phyloP scores from a whole-genome alignment of 1,139 yeast species.

The Pichia sp. region DNA sequence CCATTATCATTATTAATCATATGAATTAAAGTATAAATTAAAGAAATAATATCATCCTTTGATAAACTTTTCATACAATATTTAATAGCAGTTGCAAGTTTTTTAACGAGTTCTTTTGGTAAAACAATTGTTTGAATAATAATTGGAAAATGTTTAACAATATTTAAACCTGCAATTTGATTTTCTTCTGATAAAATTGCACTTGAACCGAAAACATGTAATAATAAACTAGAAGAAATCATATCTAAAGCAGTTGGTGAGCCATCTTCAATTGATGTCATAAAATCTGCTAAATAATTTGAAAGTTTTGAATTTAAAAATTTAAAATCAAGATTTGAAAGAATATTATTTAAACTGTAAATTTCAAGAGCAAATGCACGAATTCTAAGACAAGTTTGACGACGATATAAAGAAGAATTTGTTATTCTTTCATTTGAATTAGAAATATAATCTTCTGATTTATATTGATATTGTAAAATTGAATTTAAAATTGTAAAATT shows the following conservation, averaged over 20 bases:
- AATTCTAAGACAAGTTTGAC: conserved; percentile 35
- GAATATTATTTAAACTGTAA: conserved; percentile 34
- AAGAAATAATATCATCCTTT: conserved; percentile 81
- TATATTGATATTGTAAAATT: conserved; percentile 24
- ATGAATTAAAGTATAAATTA: conserved; percentile 78
- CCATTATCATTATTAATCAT: conserved; percentile 51
- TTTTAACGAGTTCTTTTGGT: conserved; percentile 19
- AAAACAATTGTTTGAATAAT: conserved; percentile 25
- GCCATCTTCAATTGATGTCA: conserved; percentile 21
- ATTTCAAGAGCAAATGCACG: conserved; percentile 40
- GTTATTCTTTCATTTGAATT: conserved; percentile 22
- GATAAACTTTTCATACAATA: conserved; percentile 42
- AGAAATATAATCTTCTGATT: conserved; percentile 19
- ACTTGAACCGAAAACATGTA: conserved; percentile 42
- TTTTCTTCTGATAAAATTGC: conserved; percentile 45
- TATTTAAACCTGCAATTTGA: conserved; percentile 39
- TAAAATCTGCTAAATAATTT: conserved; percentile 22
- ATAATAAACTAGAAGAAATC: conserved; percentile 35
- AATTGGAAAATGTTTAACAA: conserved; percentile 45
- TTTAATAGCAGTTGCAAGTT: conserved; percentile 22
- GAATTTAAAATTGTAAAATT: conserved; percentile 23
- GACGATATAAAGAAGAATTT: conserved; percentile 23
- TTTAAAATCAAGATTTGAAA: conserved; percentile 30
- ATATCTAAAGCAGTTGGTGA: conserved; percentile 22
- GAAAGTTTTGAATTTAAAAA: conserved; percentile 33